Conservation (phyloP, 768 basidiomycete species). For the Pisolithus albus region DNA sequence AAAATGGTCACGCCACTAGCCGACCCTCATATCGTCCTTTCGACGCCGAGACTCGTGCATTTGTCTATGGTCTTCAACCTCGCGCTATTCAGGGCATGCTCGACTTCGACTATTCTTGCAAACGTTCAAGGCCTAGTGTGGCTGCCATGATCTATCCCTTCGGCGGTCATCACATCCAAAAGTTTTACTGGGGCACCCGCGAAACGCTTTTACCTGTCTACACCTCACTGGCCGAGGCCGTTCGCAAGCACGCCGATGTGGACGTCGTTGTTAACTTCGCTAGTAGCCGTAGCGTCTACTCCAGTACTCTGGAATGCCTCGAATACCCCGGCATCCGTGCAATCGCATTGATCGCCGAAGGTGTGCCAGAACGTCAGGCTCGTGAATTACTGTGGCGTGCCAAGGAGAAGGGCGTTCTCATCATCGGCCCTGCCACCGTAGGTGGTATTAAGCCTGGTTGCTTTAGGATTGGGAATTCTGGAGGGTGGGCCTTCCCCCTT, state of each 20-base stretch:
- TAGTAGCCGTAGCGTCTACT: conserved; percentile 87
- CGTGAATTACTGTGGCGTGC: conserved; percentile 92
- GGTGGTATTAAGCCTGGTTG: conserved; percentile 99
- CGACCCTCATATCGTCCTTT: conserved; percentile 89
- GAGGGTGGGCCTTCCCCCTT: conserved; percentile 54
- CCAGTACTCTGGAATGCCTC: conserved; percentile 88
- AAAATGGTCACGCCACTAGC: conserved; percentile 27
- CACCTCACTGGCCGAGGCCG: conserved; percentile 84
- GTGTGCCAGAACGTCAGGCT: conserved; percentile 97
- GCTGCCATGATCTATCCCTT: conserved; percentile 99
- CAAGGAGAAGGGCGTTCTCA: conserved; percentile 77
- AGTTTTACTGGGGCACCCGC: conserved; percentile 99
- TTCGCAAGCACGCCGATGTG: conserved; percentile 91
- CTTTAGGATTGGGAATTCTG: conserved; percentile 99
- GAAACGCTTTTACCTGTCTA: conserved; percentile 98
- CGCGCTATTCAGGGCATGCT: conserved; percentile 98
- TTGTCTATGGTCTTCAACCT: conserved; percentile 98
- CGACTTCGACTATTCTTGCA: conserved; percentile 99
- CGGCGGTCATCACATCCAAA: conserved; percentile 99
- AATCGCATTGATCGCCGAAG: conserved; percentile 95
- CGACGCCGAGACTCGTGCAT: conserved; percentile 87
- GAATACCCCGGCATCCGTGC: conserved; percentile 37
- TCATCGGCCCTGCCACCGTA: conserved; percentile 95
- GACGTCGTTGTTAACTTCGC: conserved; percentile 99
- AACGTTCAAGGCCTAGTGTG: conserved; percentile 82